phyloP scores from a whole-genome alignment of 257 asterid genomes.

The Solanum appendiculatum region DNA sequence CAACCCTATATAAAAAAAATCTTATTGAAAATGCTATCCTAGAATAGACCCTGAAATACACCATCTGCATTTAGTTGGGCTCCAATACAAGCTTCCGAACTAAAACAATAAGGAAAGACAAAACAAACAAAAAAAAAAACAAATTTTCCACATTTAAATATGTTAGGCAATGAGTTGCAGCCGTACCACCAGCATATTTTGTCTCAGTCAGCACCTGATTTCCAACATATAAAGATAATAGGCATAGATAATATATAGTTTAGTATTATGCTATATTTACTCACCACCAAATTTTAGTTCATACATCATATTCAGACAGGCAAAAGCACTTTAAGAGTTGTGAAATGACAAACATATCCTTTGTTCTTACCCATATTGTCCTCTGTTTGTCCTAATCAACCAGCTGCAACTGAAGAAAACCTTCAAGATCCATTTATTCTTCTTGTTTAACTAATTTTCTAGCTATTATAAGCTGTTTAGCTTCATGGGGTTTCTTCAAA shows the following conservation, averaged over 20 bases:
- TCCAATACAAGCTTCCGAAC: rapidly evolving
- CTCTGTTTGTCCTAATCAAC: not conserved
- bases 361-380: conserved; percentile 4
- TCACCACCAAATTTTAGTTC: conserved; percentile 16
- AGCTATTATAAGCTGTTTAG: not conserved
- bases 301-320: conserved; percentile 29
- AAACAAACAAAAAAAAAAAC: not conserved
- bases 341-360: conserved; percentile 24
- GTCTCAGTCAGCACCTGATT: not conserved
- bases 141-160: not conserved
- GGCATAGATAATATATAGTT: too few species aligned
- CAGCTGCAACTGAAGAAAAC: conserved; percentile 6
- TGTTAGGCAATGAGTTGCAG: not conserved
- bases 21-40: rapidly evolving
- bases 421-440: conserved; percentile 24
- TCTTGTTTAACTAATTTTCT: not conserved
- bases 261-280: not conserved
- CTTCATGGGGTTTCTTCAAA: not conserved
- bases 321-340: not conserved
- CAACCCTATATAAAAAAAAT: rapidly evolving
- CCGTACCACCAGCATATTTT: not conserved
- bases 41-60: rapidly evolving
- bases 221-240: not conserved
- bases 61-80: rapidly evolving
- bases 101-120: not conserved